Conservation (phyloP, 1,284 basidiomycete genomes). For the Xerocomus nothofagi region DNA sequence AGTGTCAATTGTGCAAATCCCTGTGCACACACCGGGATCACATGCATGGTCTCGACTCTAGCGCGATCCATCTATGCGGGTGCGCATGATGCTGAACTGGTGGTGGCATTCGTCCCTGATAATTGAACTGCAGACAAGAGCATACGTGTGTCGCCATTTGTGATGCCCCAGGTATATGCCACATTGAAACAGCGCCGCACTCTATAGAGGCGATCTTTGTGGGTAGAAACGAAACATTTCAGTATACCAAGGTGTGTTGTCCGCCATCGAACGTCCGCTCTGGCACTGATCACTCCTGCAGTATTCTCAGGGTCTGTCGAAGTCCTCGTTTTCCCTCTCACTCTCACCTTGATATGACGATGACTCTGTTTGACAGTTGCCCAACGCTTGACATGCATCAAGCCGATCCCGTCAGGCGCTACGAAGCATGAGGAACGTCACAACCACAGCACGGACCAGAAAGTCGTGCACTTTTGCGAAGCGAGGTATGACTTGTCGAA, state of each 20-base stretch:
- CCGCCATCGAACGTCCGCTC: background rate
- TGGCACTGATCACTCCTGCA: conserved; percentile 2
- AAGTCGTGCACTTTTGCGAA: conserved; percentile 52
- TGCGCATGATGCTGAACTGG: conserved; percentile 32
- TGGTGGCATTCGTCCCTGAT: background rate
- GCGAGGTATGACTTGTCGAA: conserved; percentile 34
- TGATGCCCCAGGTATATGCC: conserved; percentile 48
- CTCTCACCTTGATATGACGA: background rate
- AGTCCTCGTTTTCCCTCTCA: background rate
- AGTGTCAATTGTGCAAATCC: conserved; percentile 54
- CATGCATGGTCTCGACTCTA: conserved; percentile 47
- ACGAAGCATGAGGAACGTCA: conserved; percentile 48
- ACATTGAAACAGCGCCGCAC: conserved; percentile 56
- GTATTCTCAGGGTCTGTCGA: conserved; percentile 31
- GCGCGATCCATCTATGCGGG: conserved; percentile 60
- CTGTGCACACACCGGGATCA: conserved; percentile 50
- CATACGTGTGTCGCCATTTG: conserved; percentile 50
- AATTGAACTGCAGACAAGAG: conserved; percentile 40
- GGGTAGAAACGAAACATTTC: conserved; percentile 46
- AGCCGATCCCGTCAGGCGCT: conserved; percentile 45
- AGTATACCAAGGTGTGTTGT: conserved; percentile 47
- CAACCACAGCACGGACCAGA: conserved; percentile 44
- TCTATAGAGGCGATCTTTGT: conserved; percentile 58
- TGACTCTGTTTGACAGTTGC: conserved; percentile 35
- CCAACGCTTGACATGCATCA: conserved; percentile 49